Base-by-base conservation (phyloP, 305 asterid genomes). In the Solanum hybrid region DNA sequence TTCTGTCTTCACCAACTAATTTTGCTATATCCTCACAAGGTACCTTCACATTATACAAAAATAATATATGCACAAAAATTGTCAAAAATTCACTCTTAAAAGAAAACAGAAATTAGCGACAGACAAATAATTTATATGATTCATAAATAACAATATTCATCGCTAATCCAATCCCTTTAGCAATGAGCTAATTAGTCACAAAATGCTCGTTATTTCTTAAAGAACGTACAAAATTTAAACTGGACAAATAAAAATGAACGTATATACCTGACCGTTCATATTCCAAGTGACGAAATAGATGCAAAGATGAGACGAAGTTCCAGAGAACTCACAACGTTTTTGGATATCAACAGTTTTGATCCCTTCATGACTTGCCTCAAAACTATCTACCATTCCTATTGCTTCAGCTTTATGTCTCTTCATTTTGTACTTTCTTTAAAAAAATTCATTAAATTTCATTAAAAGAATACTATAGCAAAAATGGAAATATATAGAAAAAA, bases 261-360 rank as follows among this genome's bases (percentile, higher is more conserved):
- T 70, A 70, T 31, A 1, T 70, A 94, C 98, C 95, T 94, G 91
- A 8, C 98, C 98, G 39, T 95, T 95, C 98, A 93, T 95, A 88
- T 95, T 95, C 97, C 97, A 95, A 65, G 98, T 95, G 86, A 95
- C 92, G 27, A 94, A 90, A 91, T 94, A 94, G 79, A 95, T 91
- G 91, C 97, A 95, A 88, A 92, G 89, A 90, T 95, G 94, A 36
- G 95, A 33, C 36, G 36, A 94, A 61, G 13, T 88, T 85, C 88
- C 91, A 3, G 97, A 94, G 84, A 93, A 95, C 32, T 94, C 92
- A 88, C 94, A 93, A 8, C 90, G 91, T 34, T 89, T 89, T 38
- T 89, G 90, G 1, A 90, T 57, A 33, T 92, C 94, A 36, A 95
- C 88, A 7, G 96, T 93, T 88, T 82, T 95, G 89, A 95, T 93